These are phyloP conservation scores for Hypoxylon cercidicola DNA, from an alignment of 495 filamentous ascomycete species.

Conservation along the genomic window DNA sequence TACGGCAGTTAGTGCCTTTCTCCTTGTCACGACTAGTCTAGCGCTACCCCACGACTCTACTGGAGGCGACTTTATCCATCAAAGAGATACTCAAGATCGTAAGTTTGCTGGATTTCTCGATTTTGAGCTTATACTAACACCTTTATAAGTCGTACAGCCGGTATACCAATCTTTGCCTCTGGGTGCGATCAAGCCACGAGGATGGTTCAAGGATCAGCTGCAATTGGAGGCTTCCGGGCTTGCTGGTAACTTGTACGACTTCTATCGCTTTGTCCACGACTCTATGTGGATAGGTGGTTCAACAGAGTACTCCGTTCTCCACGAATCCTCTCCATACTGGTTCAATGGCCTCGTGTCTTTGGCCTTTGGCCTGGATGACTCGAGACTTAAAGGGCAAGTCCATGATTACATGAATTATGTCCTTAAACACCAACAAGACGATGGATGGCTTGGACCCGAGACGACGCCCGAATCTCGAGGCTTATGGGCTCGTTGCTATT, in stretches of 20 bases:
- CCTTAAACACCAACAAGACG: slow-evolving; percentile 61
- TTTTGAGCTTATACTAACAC: slow-evolving; percentile 8
- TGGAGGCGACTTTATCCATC: background rate
- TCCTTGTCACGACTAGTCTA: slow-evolving; percentile 17
- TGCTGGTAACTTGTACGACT: slow-evolving; percentile 68
- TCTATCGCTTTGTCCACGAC: slow-evolving; percentile 67
- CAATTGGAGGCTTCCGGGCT: slow-evolving; percentile 64
- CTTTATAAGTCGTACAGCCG: slow-evolving; percentile 41
- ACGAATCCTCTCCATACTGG: slow-evolving; percentile 74
- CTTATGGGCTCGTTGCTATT: slow-evolving; percentile 65
- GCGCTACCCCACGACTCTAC: slow-evolving; percentile 20
- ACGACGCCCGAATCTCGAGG: slow-evolving; percentile 54
- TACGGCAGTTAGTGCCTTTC: slow-evolving; percentile 27
- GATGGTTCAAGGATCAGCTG: slow-evolving; percentile 71
- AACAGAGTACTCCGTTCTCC: slow-evolving; percentile 66
- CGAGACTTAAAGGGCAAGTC: slow-evolving; percentile 65
- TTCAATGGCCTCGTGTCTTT: slow-evolving; percentile 72
- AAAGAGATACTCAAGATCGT: slow-evolving; percentile 30
- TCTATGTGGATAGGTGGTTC: slow-evolving; percentile 66
- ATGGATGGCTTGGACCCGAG: slow-evolving; percentile 73
- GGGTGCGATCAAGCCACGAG: slow-evolving; percentile 65
- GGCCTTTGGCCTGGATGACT: slow-evolving; percentile 66
- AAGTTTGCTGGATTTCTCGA: slow-evolving; percentile 1
- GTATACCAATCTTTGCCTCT: slow-evolving; percentile 60
- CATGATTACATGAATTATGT: slow-evolving; percentile 60